Evolutionary conservation across 306 rosid species (phyloP).

Genomic region (Inga leiocalycina): DNA sequence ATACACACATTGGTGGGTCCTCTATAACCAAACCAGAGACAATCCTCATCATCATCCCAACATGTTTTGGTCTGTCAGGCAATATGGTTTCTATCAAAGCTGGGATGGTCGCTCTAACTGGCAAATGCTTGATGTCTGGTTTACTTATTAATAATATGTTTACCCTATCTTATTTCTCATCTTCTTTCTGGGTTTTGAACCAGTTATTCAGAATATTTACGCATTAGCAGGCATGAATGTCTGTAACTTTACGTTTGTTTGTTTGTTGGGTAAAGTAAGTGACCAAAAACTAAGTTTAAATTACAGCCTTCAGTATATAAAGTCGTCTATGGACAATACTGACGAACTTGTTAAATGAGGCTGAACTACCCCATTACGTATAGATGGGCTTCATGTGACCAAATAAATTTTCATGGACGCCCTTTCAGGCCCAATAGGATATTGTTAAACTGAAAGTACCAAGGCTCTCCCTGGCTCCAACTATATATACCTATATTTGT

Average conservation of each 20-base stretch:
- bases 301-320: too few species aligned
- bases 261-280: background rate
- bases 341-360: background rate
- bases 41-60: too few species aligned
- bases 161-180: background rate
- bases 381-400: background rate
- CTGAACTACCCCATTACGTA: background rate
- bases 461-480: too few species aligned
- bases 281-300: background rate
- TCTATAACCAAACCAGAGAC: background rate
- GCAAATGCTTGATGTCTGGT: background rate
- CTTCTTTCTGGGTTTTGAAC: background rate
- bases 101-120: background rate
- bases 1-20: background rate
- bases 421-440: background rate
- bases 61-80: background rate
- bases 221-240: too few species aligned
- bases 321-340: too few species aligned
- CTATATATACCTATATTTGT: too few species aligned
- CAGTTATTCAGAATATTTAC: too few species aligned
- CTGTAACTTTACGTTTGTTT: background rate
- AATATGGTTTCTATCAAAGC: background rate
- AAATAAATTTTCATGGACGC: background rate
- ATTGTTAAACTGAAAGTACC: too few species aligned
- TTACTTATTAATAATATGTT: background rate